These are phyloP conservation scores for Heliamphora pulchella DNA, from an alignment of 179 eudicot species.

Conservation along the genomic window DNA sequence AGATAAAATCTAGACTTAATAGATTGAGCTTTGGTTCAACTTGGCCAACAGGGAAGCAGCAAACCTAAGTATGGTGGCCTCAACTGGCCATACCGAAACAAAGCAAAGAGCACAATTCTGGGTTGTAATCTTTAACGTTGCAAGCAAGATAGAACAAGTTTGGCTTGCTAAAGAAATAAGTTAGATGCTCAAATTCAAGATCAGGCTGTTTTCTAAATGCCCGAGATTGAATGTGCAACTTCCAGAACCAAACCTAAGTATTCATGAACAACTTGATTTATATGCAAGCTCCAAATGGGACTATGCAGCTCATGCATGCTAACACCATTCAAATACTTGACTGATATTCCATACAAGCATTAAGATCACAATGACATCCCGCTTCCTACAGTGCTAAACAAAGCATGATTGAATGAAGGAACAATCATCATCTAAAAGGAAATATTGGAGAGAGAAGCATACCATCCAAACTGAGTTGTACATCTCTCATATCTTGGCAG, in stretches of 20 bases:
- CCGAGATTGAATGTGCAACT: background rate
- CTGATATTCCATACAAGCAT: background rate
- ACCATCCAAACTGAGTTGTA: constrained; percentile 15
- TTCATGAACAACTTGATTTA: background rate
- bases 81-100: no score
- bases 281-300: background rate
- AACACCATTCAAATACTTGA: background rate
- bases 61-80: no score
- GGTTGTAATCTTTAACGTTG: no score
- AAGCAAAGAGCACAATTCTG: no score
- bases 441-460: constrained; percentile 14
- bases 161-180: background rate
- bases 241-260: background rate
- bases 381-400: background rate
- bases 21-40: no score
- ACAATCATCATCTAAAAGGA: background rate
- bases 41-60: no score
- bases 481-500: constrained; percentile 2
- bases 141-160: no score
- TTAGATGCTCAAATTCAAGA: background rate
- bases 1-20: no score
- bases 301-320: background rate
- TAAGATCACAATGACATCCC: background rate
- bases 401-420: background rate
- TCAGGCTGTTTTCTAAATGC: background rate